A percentile compares a stretch with the other conserved stretches of the same genome.
phyloP scores from a whole-genome alignment of 306 rosid species.

The Delonix regia region DNA sequence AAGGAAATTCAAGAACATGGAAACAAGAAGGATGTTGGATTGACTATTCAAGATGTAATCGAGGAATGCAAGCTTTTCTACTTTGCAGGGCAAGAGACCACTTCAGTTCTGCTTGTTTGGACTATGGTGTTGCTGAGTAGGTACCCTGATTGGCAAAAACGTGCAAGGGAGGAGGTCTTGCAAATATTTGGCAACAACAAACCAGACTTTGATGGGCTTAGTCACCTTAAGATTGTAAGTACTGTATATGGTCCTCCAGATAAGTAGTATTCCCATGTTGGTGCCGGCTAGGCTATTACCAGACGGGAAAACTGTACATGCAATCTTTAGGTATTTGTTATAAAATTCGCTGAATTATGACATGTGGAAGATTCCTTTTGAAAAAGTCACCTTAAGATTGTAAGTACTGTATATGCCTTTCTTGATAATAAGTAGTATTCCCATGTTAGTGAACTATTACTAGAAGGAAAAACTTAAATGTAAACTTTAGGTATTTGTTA shows the following conservation, averaged over 20 bases:
- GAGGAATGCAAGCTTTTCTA: conserved; percentile 62
- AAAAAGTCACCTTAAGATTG: conserved; percentile 43
- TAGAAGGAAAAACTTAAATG: no score
- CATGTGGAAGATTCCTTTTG: neutral
- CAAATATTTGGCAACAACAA: conserved; percentile 50
- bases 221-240: conserved; percentile 61
- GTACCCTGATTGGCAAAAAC: conserved; percentile 53
- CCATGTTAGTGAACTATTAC: neutral
- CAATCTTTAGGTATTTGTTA: neutral
- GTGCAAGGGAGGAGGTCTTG: conserved; percentile 58
- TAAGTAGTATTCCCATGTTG: neutral
- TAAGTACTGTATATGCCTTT: conserved; percentile 36
- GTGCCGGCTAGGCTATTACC: no score
- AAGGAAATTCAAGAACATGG: conserved; percentile 50
- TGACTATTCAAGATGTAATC: conserved; percentile 50
- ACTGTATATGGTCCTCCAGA: neutral
- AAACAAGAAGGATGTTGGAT: conserved; percentile 43
- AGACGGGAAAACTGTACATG: no score
- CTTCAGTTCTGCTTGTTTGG: conserved; percentile 56
- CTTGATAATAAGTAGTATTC: neutral
- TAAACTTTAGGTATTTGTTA: neutral
- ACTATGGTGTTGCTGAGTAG: conserved; percentile 51
- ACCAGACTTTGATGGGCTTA: conserved; percentile 51
- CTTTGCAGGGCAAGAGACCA: conserved; percentile 68
- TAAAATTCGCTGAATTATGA: neutral